Evolutionary conservation across 2,329 filamentous ascomycete species (phyloP).

Genomic region (Ophioceras dolichostomum): DNA sequence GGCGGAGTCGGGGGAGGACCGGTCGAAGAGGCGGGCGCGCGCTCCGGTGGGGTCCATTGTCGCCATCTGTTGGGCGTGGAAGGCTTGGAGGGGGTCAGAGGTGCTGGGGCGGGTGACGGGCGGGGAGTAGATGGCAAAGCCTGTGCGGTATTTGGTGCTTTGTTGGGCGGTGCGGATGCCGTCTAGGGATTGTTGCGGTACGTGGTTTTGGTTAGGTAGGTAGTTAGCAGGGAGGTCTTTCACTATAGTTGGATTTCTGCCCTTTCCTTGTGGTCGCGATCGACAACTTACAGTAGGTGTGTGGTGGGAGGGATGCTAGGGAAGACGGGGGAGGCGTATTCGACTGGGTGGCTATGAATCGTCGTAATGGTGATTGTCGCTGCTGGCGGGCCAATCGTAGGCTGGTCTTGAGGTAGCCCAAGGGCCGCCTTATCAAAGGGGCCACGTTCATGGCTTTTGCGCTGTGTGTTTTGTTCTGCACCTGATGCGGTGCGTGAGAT

Average conservation of each 20-base stretch:
- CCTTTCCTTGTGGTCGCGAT: too few relatives aligned
- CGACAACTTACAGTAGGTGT: slow-evolving; percentile 10
- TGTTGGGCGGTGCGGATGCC: slow-evolving; percentile 6
- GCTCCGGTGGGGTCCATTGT: slow-evolving; percentile 76
- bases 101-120: slow-evolving; percentile 5
- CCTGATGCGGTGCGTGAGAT: too few relatives aligned
- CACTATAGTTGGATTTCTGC: too few relatives aligned
- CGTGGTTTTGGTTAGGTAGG: slow-evolving; percentile 9
- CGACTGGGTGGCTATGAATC: slow-evolving; percentile 1
- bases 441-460: slow-evolving; percentile 50
- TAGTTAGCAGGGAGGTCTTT: too few relatives aligned
- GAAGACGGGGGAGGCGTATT: slow-evolving; percentile 1
- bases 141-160: slow-evolving; percentile 19
- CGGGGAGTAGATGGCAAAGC: slow-evolving; percentile 35
- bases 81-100: slow-evolving; percentile 48
- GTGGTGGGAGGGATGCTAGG: slow-evolving; percentile 1
- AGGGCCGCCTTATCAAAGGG: slow-evolving; percentile 45
- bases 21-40: slow-evolving; percentile 70
- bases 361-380: slow-evolving; percentile 13
- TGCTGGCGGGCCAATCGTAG: slow-evolving; percentile 46
- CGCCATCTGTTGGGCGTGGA: slow-evolving; percentile 57
- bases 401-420: slow-evolving; percentile 57
- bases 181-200: not conserved
- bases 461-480: too few relatives aligned
- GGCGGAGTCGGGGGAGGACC: slow-evolving; percentile 63